Conservation (phyloP, 2,329 filamentous ascomycete species). For the Sporothrix humicola region DNA sequence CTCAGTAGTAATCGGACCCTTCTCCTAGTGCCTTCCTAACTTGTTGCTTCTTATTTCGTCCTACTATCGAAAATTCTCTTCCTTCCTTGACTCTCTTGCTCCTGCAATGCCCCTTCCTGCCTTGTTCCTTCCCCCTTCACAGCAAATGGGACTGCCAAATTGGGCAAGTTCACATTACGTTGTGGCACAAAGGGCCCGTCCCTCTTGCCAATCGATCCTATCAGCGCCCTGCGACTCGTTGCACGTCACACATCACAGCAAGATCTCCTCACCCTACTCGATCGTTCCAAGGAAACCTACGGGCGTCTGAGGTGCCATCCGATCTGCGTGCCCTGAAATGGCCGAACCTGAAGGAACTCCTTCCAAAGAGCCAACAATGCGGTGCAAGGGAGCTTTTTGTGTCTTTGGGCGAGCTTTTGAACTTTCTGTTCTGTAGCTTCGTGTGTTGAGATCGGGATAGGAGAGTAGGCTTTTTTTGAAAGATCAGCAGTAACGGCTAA, state of each 20-base stretch:
- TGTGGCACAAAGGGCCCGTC: background rate
- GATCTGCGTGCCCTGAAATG: background rate
- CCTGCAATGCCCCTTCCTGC: background rate
- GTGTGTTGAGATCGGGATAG: background rate
- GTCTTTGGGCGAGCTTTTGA: background rate
- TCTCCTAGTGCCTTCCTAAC: too few species aligned
- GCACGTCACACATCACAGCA: background rate
- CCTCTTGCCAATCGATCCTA: background rate
- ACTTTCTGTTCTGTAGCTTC: background rate
- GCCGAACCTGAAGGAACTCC: background rate
- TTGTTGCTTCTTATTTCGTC: background rate
- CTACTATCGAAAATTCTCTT: background rate
- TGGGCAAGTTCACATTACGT: background rate
- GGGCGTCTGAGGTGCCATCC: background rate
- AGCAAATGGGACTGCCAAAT: background rate
- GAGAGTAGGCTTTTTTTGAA: background rate
- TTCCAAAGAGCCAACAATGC: background rate
- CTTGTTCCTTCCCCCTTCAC: background rate
- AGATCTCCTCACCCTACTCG: background rate
- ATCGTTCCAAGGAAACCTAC: background rate
- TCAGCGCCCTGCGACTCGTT: background rate
- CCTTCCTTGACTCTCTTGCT: background rate
- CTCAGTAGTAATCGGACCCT: too few species aligned
- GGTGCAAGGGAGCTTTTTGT: constrained; percentile 6
- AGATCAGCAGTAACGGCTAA: background rate